Percentiles rank a stretch among this genome's conserved stretches.
phyloP scores from a whole-genome alignment of 352 stramenopile species.

The Phytophthora colocasiae region DNA sequence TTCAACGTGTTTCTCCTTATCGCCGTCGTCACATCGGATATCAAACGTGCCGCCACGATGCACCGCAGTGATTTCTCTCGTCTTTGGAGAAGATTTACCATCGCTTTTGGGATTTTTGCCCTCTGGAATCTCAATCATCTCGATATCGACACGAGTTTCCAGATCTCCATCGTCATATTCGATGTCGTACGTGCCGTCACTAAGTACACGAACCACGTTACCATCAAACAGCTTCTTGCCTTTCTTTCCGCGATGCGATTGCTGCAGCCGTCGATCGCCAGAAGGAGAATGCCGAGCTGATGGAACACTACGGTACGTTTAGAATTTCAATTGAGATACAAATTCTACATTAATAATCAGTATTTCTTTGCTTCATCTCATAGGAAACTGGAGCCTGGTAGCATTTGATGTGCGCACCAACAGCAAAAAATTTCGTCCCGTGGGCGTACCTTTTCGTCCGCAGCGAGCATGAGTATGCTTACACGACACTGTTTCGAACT shows the following conservation, averaged over 20 bases:
- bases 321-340: too few species aligned
- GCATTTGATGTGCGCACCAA: too few species aligned
- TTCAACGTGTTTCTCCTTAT: constrained; percentile 47
- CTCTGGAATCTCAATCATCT: constrained; percentile 34
- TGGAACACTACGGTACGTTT: too few species aligned
- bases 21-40: constrained; percentile 68
- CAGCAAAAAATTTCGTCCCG: too few species aligned
- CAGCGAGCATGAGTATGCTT: too few species aligned
- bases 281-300: too few species aligned
- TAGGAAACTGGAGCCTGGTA: too few species aligned
- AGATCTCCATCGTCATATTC: constrained; percentile 70
- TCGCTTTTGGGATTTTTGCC: background rate
- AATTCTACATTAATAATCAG: too few species aligned
- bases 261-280: too few species aligned
- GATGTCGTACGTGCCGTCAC: constrained; percentile 73
- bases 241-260: constrained; percentile 18
- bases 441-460: too few species aligned
- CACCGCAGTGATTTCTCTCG: constrained; percentile 34
- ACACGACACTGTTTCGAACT: too few species aligned
- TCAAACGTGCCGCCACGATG: constrained; percentile 66
- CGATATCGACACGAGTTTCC: constrained; percentile 38
- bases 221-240: constrained; percentile 48
- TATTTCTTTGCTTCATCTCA: too few species aligned
- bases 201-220: constrained; percentile 46
- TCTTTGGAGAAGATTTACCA: background rate